Percentiles rank a stretch among this genome's conserved stretches.
Evolutionary conservation across 352 stramenopile genomes (phyloP).

Genomic region (Pythium rishiriense): DNA sequence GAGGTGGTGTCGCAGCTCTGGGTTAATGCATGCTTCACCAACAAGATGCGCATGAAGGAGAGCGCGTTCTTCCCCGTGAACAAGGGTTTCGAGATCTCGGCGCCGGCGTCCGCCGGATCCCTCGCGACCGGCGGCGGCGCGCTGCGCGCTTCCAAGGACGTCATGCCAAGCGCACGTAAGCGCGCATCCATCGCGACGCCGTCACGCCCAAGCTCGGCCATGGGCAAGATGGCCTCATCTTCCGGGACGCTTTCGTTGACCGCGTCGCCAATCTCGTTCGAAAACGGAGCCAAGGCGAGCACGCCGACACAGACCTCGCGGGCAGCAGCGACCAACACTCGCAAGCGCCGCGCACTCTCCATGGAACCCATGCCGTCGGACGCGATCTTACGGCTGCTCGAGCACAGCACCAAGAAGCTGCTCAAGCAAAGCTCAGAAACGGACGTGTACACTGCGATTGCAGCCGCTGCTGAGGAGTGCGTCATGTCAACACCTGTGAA

Average conservation of each 20-base stretch:
- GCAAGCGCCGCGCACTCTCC: conserved; percentile 55
- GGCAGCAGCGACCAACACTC: background rate
- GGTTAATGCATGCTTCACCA: conserved; percentile 82
- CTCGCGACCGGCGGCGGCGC: background rate
- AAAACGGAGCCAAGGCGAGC: conserved; percentile 1
- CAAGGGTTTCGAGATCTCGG: conserved; percentile 27
- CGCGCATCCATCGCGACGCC: background rate
- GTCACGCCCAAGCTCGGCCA: background rate
- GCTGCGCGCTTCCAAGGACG: background rate
- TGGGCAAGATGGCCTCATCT: background rate
- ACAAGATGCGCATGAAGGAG: conserved; percentile 69
- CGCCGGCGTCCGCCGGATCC: background rate
- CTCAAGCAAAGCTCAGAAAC: conserved; percentile 19
- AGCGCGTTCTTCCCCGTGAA: conserved; percentile 74
- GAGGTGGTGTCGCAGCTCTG: conserved; percentile 84
- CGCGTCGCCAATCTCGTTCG: background rate
- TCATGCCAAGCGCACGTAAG: conserved; percentile 1
- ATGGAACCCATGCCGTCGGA: conserved; percentile 76
- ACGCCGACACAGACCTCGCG: conserved; percentile 7
- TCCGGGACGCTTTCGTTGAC: background rate
- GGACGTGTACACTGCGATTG: conserved; percentile 11
- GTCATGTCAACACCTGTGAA: conserved; percentile 9
- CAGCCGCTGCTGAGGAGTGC: background rate
- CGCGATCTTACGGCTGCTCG: conserved; percentile 57
- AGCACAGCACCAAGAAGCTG: conserved; percentile 25